phyloP scores from a whole-genome alignment of 2,329 filamentous ascomycete species.

The Hypoxylon sp. region DNA sequence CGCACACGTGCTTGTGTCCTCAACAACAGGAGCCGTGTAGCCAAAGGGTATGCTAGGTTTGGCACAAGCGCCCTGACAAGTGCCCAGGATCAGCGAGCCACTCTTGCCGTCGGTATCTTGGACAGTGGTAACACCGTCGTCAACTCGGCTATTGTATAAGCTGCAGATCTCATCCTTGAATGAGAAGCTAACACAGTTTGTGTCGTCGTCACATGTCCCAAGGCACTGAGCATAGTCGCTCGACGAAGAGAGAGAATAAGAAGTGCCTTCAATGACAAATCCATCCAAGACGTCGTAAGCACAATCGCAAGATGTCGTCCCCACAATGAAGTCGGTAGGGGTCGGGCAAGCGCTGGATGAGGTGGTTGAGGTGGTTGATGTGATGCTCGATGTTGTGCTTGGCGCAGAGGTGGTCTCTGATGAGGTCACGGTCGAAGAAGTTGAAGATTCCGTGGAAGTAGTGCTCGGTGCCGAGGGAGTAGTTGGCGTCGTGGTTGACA shows the following conservation, averaged over 20 bases:
- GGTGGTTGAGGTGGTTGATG: slow-evolving; percentile 9
- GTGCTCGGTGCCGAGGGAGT: too few relatives aligned
- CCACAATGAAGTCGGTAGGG: slow-evolving; percentile 14
- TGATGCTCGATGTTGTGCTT: not conserved
- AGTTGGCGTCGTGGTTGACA: too few relatives aligned
- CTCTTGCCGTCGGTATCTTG: slow-evolving; percentile 6
- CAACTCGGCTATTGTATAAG: slow-evolving; percentile 7
- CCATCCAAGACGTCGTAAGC: slow-evolving; percentile 16
- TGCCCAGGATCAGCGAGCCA: slow-evolving; percentile 17
- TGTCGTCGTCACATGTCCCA: slow-evolving; percentile 3
- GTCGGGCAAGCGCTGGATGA: slow-evolving; percentile 16
- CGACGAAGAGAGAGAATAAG: not conserved
- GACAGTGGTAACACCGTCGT: slow-evolving; percentile 7
- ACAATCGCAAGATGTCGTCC: slow-evolving; percentile 9
- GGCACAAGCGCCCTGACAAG: slow-evolving; percentile 12
- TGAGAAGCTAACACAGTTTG: slow-evolving; percentile 13
- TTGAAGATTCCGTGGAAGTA: not conserved
- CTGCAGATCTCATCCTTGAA: slow-evolving; percentile 6
- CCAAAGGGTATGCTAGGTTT: not conserved
- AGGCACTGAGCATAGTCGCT: slow-evolving; percentile 13
- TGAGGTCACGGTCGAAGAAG: not conserved
- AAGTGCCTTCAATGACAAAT: slow-evolving; percentile 2
- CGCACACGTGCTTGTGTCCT: slow-evolving; percentile 15
- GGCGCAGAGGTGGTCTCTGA: not conserved
- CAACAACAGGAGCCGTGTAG: slow-evolving; percentile 9